Base-by-base conservation (phyloP, 345 rosid species). In the Camelina hispida region DNA sequence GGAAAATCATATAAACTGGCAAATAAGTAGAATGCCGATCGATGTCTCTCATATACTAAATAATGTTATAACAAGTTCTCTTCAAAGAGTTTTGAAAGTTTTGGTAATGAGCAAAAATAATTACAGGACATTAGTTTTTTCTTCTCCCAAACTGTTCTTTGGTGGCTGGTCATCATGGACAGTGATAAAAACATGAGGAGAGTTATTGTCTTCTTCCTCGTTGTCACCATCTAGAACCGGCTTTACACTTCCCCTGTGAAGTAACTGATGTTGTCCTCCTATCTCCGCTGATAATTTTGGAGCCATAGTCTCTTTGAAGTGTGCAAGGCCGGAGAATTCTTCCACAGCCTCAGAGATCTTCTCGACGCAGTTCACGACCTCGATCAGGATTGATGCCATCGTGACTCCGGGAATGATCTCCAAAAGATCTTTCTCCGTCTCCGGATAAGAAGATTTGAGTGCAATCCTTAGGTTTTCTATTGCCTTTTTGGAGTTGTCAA, bases 321-420 rank as follows among this genome's bases (percentile, higher is more conserved):
- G 74, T 9, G 96, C 98, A 43, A 42, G 76, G 17, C n/a, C 38
- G 1, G 96, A 81, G 3, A 93, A 83, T 66, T 87, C 96, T 55
- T 71, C 62, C 38, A 84, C 81, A 7, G 88, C 81, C 44, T 84
- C 81, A 9, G 79, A 83, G 55, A 93, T 82, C 38, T 82, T 80
- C 47, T 89, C 89, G 4, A 83, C 74, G 48, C 78, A 81, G 9
- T 73, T 75, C 11, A 81, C 93, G 4, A 85, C 78, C 23, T 88
- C 87, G 5, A 82, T 72, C 37, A 93, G 67, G 9, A 85, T 65
- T 14, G 94, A 88, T 55, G 87, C 94, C 13, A 87, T 80, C 4
- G 93, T 84, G 9, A 86, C 86, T 32, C 77, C 85, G 0, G 93
- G 88, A 15, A 88, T 79, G 9, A 86, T 79, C 53, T 80, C 82